A percentile compares a stretch with the other conserved stretches of the same genome.
Conservation (phyloP, 1,284 basidiomycete genomes). For the Lignosus rhinocerotis region DNA sequence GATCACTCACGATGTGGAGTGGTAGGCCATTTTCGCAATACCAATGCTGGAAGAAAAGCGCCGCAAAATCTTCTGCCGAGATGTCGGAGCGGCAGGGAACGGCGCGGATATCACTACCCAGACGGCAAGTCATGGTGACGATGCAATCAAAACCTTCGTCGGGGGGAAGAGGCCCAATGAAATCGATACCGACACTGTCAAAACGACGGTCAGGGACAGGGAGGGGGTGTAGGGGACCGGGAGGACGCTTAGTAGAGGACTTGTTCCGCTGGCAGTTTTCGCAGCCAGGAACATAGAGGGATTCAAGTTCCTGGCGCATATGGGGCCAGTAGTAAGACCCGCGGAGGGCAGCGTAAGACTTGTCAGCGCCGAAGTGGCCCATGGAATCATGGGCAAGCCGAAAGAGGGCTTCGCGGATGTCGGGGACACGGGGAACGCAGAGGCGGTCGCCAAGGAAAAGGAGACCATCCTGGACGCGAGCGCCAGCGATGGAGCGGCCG, state of each 20-base stretch:
- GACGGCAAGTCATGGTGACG: slow-evolving; percentile 37
- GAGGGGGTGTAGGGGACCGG: too few relatives aligned
- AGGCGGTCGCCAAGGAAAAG: too few relatives aligned
- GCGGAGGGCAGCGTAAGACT: slow-evolving; percentile 32
- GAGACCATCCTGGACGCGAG: too few relatives aligned
- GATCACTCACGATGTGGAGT: slow-evolving; percentile 33
- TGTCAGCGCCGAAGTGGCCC: slow-evolving; percentile 12
- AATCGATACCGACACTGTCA: too few relatives aligned
- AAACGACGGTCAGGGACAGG: too few relatives aligned
- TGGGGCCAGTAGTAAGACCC: slow-evolving; percentile 42
- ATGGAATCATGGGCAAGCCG: too few relatives aligned
- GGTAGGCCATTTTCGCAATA: slow-evolving; percentile 45
- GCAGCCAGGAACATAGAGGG: slow-evolving; percentile 23
- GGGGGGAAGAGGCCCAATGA: slow-evolving; percentile 27
- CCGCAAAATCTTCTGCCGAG: slow-evolving; percentile 34
- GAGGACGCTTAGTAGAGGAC: background rate
- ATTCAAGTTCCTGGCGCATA: slow-evolving; percentile 37
- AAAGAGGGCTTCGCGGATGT: too few relatives aligned
- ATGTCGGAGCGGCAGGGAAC: slow-evolving; percentile 32
- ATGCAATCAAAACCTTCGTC: slow-evolving; percentile 39
- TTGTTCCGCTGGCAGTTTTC: slow-evolving; percentile 27
- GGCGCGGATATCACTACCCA: slow-evolving; percentile 39
- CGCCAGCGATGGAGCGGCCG: too few relatives aligned
- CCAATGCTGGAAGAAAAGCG: slow-evolving; percentile 37
- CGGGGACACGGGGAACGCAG: too few relatives aligned